Percentiles rank a stretch among this genome's conserved stretches.
Conservation (phyloP, 78 protist species). For the slime mould (Dictyostelium discoideum) region DNA sequence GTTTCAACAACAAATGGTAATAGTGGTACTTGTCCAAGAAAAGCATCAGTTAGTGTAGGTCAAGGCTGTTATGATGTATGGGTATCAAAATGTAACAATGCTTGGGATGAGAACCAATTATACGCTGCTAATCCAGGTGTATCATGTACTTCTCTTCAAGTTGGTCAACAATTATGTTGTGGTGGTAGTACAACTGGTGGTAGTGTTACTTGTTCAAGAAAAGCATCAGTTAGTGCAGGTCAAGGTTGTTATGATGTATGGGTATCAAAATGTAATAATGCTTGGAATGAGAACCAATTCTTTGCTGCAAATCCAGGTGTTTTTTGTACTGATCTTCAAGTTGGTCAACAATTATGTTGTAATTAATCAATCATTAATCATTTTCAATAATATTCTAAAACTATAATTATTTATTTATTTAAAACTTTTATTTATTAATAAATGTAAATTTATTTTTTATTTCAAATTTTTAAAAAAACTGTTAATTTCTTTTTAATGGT, state of each 20-base stretch:
- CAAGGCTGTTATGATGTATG: background rate
- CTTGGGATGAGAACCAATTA: background rate
- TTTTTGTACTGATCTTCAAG: background rate
- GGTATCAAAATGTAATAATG: slow-evolving; percentile 19
- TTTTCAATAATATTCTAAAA: too few species aligned
- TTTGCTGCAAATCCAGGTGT: background rate
- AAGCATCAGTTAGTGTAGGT: slow-evolving; percentile 1
- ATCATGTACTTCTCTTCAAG: background rate
- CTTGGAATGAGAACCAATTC: slow-evolving; percentile 1
- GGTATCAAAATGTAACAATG: slow-evolving; percentile 21
- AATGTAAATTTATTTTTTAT: too few species aligned
- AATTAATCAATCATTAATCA: too few species aligned
- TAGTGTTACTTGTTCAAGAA: background rate
- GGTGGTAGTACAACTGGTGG: too few species aligned
- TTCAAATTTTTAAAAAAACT: too few species aligned
- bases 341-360: slow-evolving; percentile 26
- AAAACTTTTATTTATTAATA: too few species aligned
- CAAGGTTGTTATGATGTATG: background rate
- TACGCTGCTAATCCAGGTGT: background rate
- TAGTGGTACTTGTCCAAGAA: background rate
- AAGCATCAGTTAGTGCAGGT: slow-evolving; percentile 5
- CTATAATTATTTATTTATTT: too few species aligned
- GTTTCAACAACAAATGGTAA: background rate
- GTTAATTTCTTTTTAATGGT: too few species aligned
- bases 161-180: too few species aligned